Base-by-base conservation (phyloP, 352 stramenopile genomes). In the Halophytophthora polymorphica region DNA sequence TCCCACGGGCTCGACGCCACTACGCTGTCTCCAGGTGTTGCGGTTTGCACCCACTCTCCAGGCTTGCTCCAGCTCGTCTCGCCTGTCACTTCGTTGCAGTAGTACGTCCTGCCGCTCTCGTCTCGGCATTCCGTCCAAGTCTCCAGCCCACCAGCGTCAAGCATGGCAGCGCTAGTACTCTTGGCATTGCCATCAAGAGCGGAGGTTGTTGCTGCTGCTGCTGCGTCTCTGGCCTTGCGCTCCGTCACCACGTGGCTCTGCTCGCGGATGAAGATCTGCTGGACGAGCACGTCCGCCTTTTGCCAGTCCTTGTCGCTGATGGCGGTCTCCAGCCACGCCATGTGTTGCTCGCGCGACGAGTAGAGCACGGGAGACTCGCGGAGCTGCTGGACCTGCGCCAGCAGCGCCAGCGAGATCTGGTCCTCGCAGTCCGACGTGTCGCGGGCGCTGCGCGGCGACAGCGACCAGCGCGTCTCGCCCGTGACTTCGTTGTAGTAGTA, bases 401-500 rank as follows among this genome's bases (percentile, higher is more conserved):
- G 69, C 6, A 92, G 50, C 17, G 66, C 69, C 25, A 92, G 53
- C 1, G 82, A 69, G 29, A 92, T 88, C 34, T 88, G 72, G 15
- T 78, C 67, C n/a, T 73, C 58, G 0, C 34, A 38, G 36, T 88
- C 72, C 1, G 58, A 62, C 2, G 46, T 64, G 46, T 91, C 78
- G 0, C 69, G 66, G 31, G 81, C 77, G 45, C 77, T 92, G 2
- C 78, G 73, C 18, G 83, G 83, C 5, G 81, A 90, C 15, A 93
- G 60, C 18, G 82, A 92, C 89, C 87, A 97, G 42, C 83, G 70
- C 6, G 72, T 80, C 57, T 97, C 83, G 22, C 93, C 78, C 19
- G 79, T 97, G 50, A 89, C 71, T 49, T 87, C 86, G 51, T 97
- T 97, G 66, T 92, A 95, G 51, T 97, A 97, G 61, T 93, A 97